A percentile compares a stretch with the other conserved stretches of the same genome.
These are phyloP conservation scores for Nicotiana tomentosiformis DNA, from an alignment of 257 asterid genomes.

Conservation along the genomic window DNA sequence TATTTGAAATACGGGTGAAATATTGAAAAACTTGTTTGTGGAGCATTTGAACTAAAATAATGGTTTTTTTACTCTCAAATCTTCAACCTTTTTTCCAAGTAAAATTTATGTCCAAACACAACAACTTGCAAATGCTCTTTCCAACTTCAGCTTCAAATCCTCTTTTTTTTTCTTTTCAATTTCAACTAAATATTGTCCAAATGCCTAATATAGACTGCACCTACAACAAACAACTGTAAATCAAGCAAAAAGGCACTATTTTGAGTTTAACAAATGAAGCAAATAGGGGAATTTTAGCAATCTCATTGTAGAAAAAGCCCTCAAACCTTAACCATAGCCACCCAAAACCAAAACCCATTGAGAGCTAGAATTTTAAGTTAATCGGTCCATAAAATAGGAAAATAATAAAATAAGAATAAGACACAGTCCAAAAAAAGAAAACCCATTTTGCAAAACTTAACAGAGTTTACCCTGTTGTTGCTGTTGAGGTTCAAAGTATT, in stretches of 20 bases:
- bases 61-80: too few species aligned
- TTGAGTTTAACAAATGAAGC: neutral
- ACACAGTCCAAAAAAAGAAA: neutral
- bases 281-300: neutral
- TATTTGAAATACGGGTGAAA: too few species aligned
- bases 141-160: too few species aligned
- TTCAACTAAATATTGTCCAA: too few species aligned
- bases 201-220: neutral
- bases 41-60: too few species aligned
- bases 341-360: neutral
- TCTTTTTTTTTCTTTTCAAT: too few species aligned
- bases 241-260: neutral
- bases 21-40: too few species aligned
- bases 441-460: conserved; percentile 31
- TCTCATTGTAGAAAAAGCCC: neutral
- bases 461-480: conserved; percentile 38
- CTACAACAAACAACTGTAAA: neutral
- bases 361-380: neutral
- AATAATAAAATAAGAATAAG: neutral
- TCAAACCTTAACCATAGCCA: neutral
- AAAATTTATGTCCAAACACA: too few species aligned
- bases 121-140: too few species aligned
- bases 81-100: too few species aligned
- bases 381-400: neutral
- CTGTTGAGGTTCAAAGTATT: conserved; percentile 50